Conservation (phyloP, 2,329 filamentous ascomycete genomes). For the Diatrype stigma region DNA sequence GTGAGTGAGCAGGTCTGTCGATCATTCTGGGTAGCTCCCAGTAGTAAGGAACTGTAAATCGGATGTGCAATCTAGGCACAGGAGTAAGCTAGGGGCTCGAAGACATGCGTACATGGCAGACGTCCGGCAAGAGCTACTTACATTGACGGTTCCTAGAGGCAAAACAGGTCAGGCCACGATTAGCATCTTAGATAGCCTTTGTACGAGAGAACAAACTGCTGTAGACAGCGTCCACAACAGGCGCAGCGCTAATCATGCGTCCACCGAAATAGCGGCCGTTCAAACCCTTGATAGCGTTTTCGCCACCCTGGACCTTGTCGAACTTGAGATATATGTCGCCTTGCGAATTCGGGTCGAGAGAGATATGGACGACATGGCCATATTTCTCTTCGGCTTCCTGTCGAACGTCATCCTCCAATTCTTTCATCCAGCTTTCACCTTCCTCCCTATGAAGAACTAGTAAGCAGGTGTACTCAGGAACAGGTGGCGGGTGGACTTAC, state of each 20-base stretch:
- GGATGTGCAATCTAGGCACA: background rate
- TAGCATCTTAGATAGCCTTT: slow-evolving; percentile 70
- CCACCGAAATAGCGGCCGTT: slow-evolving; percentile 96
- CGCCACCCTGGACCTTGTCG: slow-evolving; percentile 87
- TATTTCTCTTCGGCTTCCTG: slow-evolving; percentile 93
- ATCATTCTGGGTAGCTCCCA: background rate
- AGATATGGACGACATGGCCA: slow-evolving; percentile 95
- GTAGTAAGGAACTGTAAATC: background rate
- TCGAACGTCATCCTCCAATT: slow-evolving; percentile 90
- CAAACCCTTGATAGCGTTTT: slow-evolving; percentile 95
- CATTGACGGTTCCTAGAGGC: slow-evolving; percentile 43
- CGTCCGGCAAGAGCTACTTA: slow-evolving; percentile 11
- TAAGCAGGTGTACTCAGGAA: slow-evolving; percentile 26
- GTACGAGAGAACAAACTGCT: slow-evolving; percentile 90
- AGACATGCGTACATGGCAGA: background rate
- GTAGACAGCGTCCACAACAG: slow-evolving; percentile 98
- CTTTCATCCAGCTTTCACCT: slow-evolving; percentile 84
- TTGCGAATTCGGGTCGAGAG: slow-evolving; percentile 86
- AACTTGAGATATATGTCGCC: slow-evolving; percentile 99
- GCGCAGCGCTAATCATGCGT: slow-evolving; percentile 86
- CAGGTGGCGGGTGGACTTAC: slow-evolving; percentile 54
- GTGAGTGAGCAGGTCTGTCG: background rate
- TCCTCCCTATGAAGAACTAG: slow-evolving; percentile 62
- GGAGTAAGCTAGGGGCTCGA: background rate
- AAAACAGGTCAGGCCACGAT: slow-evolving; percentile 42